These are phyloP conservation scores for Pleurotus eryngii DNA, from an alignment of 768 basidiomycete genomes.

Conservation along the genomic window DNA sequence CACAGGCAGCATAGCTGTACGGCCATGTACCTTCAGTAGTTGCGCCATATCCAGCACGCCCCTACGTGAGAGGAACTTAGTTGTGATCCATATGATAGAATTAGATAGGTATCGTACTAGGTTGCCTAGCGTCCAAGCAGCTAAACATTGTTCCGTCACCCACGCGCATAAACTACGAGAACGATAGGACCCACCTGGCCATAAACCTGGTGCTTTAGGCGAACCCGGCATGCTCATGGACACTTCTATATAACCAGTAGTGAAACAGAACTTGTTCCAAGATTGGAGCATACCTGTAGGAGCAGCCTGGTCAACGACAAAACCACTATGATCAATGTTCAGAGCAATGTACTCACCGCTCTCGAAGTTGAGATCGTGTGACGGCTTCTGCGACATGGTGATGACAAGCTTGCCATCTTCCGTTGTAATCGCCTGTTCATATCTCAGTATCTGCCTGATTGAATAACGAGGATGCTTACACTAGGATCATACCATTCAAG, in stretches of 20 bases:
- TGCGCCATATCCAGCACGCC: slow-evolving; percentile 86
- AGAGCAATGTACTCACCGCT: slow-evolving; percentile 50
- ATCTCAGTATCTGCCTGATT: background rate
- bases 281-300: slow-evolving; percentile 63
- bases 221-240: slow-evolving; percentile 73
- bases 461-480: slow-evolving; percentile 30
- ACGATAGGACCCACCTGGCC: slow-evolving; percentile 62
- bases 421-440: slow-evolving; percentile 62
- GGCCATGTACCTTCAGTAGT: slow-evolving; percentile 88
- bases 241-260: slow-evolving; percentile 86
- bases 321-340: slow-evolving; percentile 29
- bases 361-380: slow-evolving; percentile 80
- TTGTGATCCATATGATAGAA: background rate
- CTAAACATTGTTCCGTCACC: slow-evolving; percentile 21
- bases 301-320: slow-evolving; percentile 8
- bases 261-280: slow-evolving; percentile 97
- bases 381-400: slow-evolving; percentile 66
- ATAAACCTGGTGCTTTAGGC: slow-evolving; percentile 62
- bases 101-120: slow-evolving; percentile 31
- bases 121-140: slow-evolving; percentile 79
- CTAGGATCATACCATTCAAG: slow-evolving; percentile 82
- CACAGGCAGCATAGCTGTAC: slow-evolving; percentile 81
- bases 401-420: slow-evolving; percentile 75
- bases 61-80: slow-evolving; percentile 27
- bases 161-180: background rate